A percentile compares a stretch with the other conserved stretches of the same genome.
Evolutionary conservation across 352 stramenopile species (phyloP).

Genomic region (Thalassiosira hispida): DNA sequence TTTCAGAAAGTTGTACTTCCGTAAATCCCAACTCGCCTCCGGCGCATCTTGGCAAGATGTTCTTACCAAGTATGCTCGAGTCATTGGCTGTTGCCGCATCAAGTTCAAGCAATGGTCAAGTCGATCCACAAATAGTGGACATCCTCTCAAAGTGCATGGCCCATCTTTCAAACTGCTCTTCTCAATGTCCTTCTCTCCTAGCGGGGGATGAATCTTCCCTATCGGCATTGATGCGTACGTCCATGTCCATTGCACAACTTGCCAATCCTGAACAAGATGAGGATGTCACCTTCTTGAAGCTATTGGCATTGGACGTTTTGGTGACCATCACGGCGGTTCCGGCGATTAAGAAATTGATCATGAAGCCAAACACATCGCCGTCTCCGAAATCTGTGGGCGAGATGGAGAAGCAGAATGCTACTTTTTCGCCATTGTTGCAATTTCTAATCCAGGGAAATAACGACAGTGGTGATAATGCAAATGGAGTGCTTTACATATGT

Average conservation of each 20-base stretch:
- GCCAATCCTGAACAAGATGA: slow-evolving; percentile 1
- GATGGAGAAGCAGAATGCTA: not conserved
- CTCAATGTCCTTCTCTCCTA: slow-evolving; percentile 61
- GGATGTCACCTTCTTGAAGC: slow-evolving; percentile 32
- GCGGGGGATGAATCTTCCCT: slow-evolving; percentile 51
- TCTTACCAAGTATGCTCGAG: slow-evolving; percentile 38
- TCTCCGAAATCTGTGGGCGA: slow-evolving; percentile 19
- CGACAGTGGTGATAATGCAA: not conserved
- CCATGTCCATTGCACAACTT: slow-evolving; percentile 44
- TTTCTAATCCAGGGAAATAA: slow-evolving; percentile 38
- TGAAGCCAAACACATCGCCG: slow-evolving; percentile 9
- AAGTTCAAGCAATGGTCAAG: not conserved
- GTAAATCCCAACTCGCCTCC: slow-evolving; percentile 44
- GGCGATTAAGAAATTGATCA: slow-evolving; percentile 43
- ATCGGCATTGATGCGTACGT: slow-evolving; percentile 40
- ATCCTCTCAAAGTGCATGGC: slow-evolving; percentile 24
- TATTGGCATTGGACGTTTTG: slow-evolving; percentile 61
- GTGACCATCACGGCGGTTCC: slow-evolving; percentile 51
- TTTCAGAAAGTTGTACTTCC: slow-evolving; percentile 17
- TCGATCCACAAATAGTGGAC: slow-evolving; percentile 7
- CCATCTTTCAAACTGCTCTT: slow-evolving; percentile 48
- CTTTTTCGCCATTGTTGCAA: slow-evolving; percentile 14
- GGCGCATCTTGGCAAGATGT: slow-evolving; percentile 34
- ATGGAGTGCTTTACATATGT: slow-evolving; percentile 37
- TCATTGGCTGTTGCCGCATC: slow-evolving; percentile 4